Evolutionary conservation across 306 rosid genomes (phyloP).

Genomic region (Fagus sylvatica): DNA sequence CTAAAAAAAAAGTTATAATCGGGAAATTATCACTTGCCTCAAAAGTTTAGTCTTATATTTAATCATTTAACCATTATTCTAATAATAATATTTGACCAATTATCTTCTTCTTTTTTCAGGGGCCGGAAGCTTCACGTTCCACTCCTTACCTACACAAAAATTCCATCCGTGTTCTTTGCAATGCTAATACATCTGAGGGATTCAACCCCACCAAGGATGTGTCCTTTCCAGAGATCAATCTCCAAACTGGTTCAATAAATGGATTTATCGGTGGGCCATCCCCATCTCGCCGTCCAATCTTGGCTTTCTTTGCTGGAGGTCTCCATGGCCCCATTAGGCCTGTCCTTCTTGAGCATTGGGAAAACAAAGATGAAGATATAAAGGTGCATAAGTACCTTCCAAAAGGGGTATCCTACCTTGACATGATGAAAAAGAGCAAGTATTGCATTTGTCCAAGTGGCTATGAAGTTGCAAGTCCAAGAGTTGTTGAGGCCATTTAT

Average conservation of each 20-base stretch:
- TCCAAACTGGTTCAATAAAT: conserved; percentile 48
- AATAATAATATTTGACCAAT: background rate
- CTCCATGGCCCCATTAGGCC: conserved; percentile 77
- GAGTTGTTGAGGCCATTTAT: conserved; percentile 89
- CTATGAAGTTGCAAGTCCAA: conserved; percentile 87
- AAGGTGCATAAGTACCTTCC: conserved; percentile 71
- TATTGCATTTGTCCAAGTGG: conserved; percentile 93
- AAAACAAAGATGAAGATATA: conserved; percentile 65
- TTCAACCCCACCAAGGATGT: conserved; percentile 79
- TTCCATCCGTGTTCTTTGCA: conserved; percentile 73
- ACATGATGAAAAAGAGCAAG: conserved; percentile 72
- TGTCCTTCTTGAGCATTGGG: conserved; percentile 73
- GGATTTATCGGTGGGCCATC: conserved; percentile 73
- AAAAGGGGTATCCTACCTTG: conserved; percentile 62
- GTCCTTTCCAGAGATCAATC: conserved; percentile 84
- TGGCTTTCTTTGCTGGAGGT: conserved; percentile 91
- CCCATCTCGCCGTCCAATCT: conserved; percentile 51
- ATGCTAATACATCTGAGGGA: conserved; percentile 85
- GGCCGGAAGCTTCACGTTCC: conserved; percentile 62
- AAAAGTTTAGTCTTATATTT: no score
- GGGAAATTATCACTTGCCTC: no score
- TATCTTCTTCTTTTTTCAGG: conserved; percentile 40
- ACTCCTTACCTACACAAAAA: conserved; percentile 51
- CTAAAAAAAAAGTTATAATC: background rate
- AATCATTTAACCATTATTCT: no score